phyloP scores from a whole-genome alignment of 768 basidiomycete genomes.

The Kondoa subrosea region DNA sequence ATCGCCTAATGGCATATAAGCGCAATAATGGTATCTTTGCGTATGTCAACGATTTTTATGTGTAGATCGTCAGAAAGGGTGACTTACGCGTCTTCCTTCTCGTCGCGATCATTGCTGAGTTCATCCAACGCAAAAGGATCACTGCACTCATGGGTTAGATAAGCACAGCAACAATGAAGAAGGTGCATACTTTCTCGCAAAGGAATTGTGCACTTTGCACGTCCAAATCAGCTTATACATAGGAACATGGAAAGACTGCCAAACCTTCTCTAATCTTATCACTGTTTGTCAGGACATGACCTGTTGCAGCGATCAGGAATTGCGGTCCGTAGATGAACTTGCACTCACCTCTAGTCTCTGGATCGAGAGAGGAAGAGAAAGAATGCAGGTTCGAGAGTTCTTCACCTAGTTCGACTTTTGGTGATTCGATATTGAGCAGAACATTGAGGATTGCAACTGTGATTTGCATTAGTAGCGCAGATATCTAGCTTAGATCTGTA shows the following conservation, averaged over 20 bases:
- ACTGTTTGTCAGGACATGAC: slow-evolving; percentile 32
- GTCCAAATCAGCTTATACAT: slow-evolving; percentile 38
- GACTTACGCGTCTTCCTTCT: slow-evolving; percentile 58
- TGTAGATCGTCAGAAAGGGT: background rate
- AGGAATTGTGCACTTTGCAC: slow-evolving; percentile 75
- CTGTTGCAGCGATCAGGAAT: slow-evolving; percentile 53
- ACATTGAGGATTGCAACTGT: slow-evolving; percentile 15
- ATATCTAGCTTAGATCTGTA: slow-evolving; percentile 62
- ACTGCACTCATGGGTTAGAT: slow-evolving; percentile 39
- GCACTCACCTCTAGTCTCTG: background rate
- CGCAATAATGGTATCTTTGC: slow-evolving; percentile 54
- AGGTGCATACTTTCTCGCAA: slow-evolving; percentile 47
- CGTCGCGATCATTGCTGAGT: slow-evolving; percentile 38
- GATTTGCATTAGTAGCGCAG: slow-evolving; percentile 7
- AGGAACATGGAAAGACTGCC: background rate
- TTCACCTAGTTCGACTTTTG: slow-evolving; percentile 45
- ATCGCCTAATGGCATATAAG: slow-evolving; percentile 72
- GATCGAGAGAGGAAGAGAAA: slow-evolving; percentile 40
- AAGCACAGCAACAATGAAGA: slow-evolving; percentile 34
- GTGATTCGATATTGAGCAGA: slow-evolving; percentile 43
- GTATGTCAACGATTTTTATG: background rate
- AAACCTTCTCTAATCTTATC: slow-evolving; percentile 35
- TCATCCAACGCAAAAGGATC: slow-evolving; percentile 35
- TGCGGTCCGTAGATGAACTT: slow-evolving; percentile 33
- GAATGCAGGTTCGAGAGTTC: slow-evolving; percentile 55